phyloP scores from a whole-genome alignment of 169 alveolate genomes.

The Plasmodium gonderi region DNA sequence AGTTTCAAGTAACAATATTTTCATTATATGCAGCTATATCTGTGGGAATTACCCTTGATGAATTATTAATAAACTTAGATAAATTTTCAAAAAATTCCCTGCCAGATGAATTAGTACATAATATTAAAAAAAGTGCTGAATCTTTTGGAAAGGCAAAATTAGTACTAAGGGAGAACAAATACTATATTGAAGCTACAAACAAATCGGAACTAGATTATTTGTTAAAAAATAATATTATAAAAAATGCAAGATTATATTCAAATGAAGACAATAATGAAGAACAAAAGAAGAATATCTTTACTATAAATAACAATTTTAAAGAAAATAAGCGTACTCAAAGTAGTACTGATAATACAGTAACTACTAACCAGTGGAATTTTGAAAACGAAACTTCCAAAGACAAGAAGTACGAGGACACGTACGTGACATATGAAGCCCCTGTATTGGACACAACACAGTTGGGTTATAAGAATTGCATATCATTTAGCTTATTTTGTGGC shows the following conservation, averaged over 20 bases:
- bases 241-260: slow-evolving; percentile 85
- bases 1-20: slow-evolving; percentile 92
- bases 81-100: slow-evolving; percentile 92
- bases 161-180: slow-evolving; percentile 92
- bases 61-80: slow-evolving; percentile 91
- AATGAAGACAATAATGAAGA: slow-evolving; percentile 69
- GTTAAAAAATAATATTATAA: slow-evolving; percentile 87
- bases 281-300: slow-evolving; percentile 74
- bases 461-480: slow-evolving; percentile 46
- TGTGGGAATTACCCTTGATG: slow-evolving; percentile 94
- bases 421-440: slow-evolving; percentile 76
- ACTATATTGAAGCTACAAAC: slow-evolving; percentile 93
- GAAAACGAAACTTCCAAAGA: slow-evolving; percentile 11
- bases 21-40: slow-evolving; percentile 98
- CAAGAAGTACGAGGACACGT: slow-evolving; percentile 46
- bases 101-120: slow-evolving; percentile 88
- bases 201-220: slow-evolving; percentile 88
- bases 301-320: slow-evolving; percentile 6
- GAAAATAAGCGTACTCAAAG: slow-evolving; percentile 33
- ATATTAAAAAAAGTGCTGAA: slow-evolving; percentile 89
- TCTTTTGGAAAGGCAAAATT: slow-evolving; percentile 95
- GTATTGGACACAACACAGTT: slow-evolving; percentile 80
- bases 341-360: slow-evolving; percentile 20
- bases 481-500: neutral
- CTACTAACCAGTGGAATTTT: slow-evolving; percentile 10